These are phyloP conservation scores for Amoebophrya sp. DNA, from an alignment of 169 alveolate species.

Conservation along the genomic window DNA sequence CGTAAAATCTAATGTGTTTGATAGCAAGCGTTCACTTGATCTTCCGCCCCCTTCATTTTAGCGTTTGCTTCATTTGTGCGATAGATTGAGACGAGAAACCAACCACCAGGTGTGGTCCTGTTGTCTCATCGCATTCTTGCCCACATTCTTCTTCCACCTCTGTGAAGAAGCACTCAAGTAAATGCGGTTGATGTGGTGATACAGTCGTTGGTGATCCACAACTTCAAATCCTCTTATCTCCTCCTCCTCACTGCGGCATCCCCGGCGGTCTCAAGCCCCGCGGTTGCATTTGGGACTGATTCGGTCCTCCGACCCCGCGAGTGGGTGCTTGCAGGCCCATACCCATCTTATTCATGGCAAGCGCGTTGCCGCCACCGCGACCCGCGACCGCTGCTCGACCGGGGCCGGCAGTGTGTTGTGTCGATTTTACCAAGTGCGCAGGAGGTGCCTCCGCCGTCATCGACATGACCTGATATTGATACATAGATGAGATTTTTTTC, in stretches of 20 bases:
- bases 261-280: background rate
- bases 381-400: background rate
- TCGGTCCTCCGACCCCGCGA: background rate
- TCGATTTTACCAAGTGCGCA: background rate
- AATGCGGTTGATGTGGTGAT: too few species aligned
- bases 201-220: too few species aligned
- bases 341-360: background rate
- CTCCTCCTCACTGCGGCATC: background rate
- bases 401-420: background rate
- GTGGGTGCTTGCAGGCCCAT: background rate
- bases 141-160: too few species aligned
- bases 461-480: background rate
- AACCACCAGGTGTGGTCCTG: too few species aligned
- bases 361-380: background rate
- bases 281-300: background rate
- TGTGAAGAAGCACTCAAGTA: too few species aligned
- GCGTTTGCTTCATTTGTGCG: too few species aligned
- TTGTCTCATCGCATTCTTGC: too few species aligned
- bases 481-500: too few species aligned
- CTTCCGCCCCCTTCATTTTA: too few species aligned
- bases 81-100: too few species aligned
- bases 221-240: background rate
- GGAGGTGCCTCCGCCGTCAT: background rate
- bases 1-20: too few species aligned
- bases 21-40: too few species aligned